Evolutionary conservation across 1,284 basidiomycete genomes (phyloP).

Genomic region (Microbotryum silenes-acaulis): DNA sequence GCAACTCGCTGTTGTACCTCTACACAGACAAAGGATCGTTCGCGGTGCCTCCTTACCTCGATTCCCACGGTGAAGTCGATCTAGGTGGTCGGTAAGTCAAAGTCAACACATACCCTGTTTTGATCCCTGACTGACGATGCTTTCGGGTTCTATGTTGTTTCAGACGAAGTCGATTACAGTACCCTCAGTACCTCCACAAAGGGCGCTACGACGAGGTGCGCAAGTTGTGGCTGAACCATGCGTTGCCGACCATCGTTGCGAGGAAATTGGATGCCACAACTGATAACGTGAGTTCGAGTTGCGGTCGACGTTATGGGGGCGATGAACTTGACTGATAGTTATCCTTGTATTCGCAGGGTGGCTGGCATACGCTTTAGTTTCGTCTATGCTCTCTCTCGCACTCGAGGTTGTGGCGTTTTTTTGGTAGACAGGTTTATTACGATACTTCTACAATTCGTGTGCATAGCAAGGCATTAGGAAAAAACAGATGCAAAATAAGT

Average conservation of each 20-base stretch:
- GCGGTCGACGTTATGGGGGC: no score
- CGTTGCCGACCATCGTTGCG: slow-evolving; percentile 82
- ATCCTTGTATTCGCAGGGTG: no score
- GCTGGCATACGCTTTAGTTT: no score
- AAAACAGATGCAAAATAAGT: no score
- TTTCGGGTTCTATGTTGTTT: not conserved
- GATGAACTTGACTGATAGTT: no score
- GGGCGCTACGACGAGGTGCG: slow-evolving; percentile 87
- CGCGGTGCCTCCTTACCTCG: slow-evolving; percentile 81
- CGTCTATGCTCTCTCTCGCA: no score
- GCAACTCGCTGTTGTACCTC: slow-evolving; percentile 85
- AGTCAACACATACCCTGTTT: not conserved
- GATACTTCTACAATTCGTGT: no score
- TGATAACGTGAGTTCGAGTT: slow-evolving; percentile 52
- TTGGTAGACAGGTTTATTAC: no score
- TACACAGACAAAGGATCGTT: slow-evolving; percentile 85
- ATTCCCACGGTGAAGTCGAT: slow-evolving; percentile 91
- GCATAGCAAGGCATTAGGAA: no score
- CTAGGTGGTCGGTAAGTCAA: slow-evolving; percentile 70
- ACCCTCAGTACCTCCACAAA: slow-evolving; percentile 73
- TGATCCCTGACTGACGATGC: slow-evolving; percentile 4
- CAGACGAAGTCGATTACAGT: slow-evolving; percentile 59
- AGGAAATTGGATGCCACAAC: slow-evolving; percentile 77
- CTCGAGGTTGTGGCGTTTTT: no score
- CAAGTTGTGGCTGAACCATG: slow-evolving; percentile 80